Evolutionary conservation across 805 yeast species (phyloP).

Genomic region (Saccharomycopsis fibuligera): DNA sequence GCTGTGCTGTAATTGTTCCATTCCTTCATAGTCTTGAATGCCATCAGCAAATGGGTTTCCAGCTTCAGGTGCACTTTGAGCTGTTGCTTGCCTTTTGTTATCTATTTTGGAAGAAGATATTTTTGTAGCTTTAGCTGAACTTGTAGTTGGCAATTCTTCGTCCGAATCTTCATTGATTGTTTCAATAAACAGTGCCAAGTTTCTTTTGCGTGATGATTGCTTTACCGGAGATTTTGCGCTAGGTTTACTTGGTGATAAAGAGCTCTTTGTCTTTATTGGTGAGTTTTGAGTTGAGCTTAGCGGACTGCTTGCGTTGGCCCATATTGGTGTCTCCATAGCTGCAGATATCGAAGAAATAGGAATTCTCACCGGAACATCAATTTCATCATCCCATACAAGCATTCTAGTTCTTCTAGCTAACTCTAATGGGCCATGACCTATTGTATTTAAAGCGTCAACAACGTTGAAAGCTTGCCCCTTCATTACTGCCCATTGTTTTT

Average conservation of each 20-base stretch:
- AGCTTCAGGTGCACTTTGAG: neutral
- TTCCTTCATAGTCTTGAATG: neutral
- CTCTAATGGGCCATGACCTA: slow-evolving; percentile 61
- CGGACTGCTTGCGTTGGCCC: neutral
- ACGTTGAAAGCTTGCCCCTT: slow-evolving; percentile 78
- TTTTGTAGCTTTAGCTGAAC: neutral
- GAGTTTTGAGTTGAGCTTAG: neutral
- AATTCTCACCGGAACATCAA: slow-evolving; percentile 45
- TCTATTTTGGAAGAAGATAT: neutral
- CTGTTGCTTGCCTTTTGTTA: neutral
- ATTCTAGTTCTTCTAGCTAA: slow-evolving; percentile 52
- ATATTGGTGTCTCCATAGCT: slow-evolving; percentile 3
- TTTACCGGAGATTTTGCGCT: neutral
- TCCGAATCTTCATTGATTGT: neutral
- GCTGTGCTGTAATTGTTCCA: slow-evolving; percentile 25
- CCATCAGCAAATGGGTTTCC: slow-evolving; percentile 8
- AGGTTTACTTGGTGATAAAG: too few species aligned
- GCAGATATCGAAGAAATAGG: slow-evolving; percentile 5
- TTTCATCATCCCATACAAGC: slow-evolving; percentile 52
- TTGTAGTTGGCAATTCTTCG: neutral
- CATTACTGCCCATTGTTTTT: slow-evolving; percentile 58
- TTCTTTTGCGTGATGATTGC: neutral
- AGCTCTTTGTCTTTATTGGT: too few species aligned
- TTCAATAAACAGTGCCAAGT: neutral
- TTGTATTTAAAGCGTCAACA: slow-evolving; percentile 53